phyloP scores from a whole-genome alignment of 2,329 filamentous ascomycete genomes.

The Xylaria hypoxylon region DNA sequence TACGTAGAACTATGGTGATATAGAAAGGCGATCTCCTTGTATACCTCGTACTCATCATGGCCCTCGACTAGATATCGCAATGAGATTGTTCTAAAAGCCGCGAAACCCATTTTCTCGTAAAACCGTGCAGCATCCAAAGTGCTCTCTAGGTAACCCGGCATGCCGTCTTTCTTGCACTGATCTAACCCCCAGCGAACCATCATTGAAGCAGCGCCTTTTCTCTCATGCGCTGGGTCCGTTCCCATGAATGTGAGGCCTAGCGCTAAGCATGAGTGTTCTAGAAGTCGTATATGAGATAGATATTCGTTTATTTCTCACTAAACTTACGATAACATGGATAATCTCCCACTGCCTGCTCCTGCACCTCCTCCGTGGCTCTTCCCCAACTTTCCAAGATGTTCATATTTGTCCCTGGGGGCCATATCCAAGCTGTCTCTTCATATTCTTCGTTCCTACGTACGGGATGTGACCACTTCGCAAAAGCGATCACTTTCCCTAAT shows the following conservation, averaged over 20 bases:
- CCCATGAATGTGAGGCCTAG: slow-evolving; percentile 46
- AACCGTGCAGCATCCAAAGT: slow-evolving; percentile 45
- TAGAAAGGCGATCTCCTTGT: slow-evolving; percentile 43
- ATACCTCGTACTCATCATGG: slow-evolving; percentile 13
- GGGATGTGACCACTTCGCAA: slow-evolving; percentile 47
- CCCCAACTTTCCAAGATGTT: slow-evolving; percentile 38
- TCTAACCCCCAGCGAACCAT: slow-evolving; percentile 45
- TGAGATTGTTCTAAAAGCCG: slow-evolving; percentile 34
- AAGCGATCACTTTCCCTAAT: slow-evolving; percentile 37
- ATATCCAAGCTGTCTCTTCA: slow-evolving; percentile 43
- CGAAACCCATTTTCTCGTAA: slow-evolving; percentile 43
- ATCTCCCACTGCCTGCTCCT: slow-evolving; percentile 34
- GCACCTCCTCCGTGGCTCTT: slow-evolving; percentile 33
- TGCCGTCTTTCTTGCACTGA: slow-evolving; percentile 22
- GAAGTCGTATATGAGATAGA: not conserved
- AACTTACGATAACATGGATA: slow-evolving; percentile 44
- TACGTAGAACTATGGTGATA: slow-evolving; percentile 20
- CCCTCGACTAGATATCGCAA: slow-evolving; percentile 19
- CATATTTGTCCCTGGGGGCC: slow-evolving; percentile 44
- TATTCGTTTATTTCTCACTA: not conserved
- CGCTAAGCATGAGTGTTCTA: not conserved
- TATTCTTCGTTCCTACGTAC: slow-evolving; percentile 34
- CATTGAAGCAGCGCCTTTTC: slow-evolving; percentile 42
- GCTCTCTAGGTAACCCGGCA: slow-evolving; percentile 44
- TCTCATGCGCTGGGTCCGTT: slow-evolving; percentile 40